These are phyloP conservation scores for Chlorella sp. DNA, from an alignment of 139 green algal genomes.

Conservation along the genomic window DNA sequence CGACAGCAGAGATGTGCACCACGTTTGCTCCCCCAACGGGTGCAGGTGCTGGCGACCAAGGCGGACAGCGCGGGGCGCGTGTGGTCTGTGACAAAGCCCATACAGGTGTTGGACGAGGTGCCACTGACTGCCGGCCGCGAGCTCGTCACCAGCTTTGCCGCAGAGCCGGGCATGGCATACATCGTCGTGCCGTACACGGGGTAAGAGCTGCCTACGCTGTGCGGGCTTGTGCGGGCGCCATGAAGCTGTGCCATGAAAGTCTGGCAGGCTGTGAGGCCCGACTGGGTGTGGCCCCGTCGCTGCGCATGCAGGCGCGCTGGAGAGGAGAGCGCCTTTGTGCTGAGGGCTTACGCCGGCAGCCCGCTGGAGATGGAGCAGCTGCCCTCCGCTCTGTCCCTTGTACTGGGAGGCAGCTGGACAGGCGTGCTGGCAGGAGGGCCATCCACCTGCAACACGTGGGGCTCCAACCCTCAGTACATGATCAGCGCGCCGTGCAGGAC, in stretches of 20 bases:
- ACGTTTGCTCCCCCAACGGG: no score
- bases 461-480: slow-evolving; percentile 59
- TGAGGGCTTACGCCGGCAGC: slow-evolving; percentile 29
- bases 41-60: background rate
- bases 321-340: slow-evolving; percentile 46
- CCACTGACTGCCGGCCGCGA: slow-evolving; percentile 19
- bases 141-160: slow-evolving; percentile 21
- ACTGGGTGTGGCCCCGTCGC: no score
- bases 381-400: slow-evolving; percentile 35
- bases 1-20: no score
- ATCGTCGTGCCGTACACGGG: slow-evolving; percentile 39
- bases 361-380: slow-evolving; percentile 54
- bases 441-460: slow-evolving; percentile 26
- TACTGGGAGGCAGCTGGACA: slow-evolving; percentile 20
- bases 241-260: no score
- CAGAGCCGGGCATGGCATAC: slow-evolving; percentile 22
- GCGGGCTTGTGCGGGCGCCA: no score
- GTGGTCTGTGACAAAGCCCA: no score
- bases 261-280: no score
- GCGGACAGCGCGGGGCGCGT: background rate
- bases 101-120: slow-evolving; percentile 19
- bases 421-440: slow-evolving; percentile 30
- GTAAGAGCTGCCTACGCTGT: no score
- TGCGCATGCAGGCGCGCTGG: slow-evolving; percentile 31
- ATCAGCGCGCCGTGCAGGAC: slow-evolving; percentile 23